Evolutionary conservation across 23 red algal species (phyloP), one percentile per base, ranked within the genome.

Genomic region (Gracilaria caudata): DNA sequence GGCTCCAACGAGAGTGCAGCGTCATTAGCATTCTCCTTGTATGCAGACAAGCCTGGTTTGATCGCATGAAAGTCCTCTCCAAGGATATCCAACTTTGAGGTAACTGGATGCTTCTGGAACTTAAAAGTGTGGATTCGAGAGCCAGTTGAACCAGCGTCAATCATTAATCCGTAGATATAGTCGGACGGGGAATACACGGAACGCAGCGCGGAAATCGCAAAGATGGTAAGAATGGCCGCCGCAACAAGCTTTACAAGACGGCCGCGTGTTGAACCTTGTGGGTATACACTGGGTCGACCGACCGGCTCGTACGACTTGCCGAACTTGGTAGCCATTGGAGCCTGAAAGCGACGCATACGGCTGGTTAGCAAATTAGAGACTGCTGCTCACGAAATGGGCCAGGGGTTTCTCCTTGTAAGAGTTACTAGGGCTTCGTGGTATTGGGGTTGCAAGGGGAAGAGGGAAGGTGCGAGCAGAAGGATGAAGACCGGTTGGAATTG

Each of bases 121-220:
- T 37, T 73, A 70, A 89, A 94, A 12, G 92, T 94, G 65, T 94
- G 92, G 32, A 94, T 82, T 64, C 92, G 92, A 61, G 73, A 82
- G 24, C 92, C 92, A 14, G 92, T 94, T 47, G 83, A 89, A 0
- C 92, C 92, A 51, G 92, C 92, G 41, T 94, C 92, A 68, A 94
- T 94, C 92, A 94, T 94, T 10, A 94, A 51, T 39, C 92, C 92
- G 49, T 94, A 89, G 38, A 92, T 68, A 28, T 66, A 51, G 29
- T 55, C 60, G 71, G 79, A 26, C 12, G 89, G 59, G 24, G 86
- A 3, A 39, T 59, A 51, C 49, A 89, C 49, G 21, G 73, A 65
- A 51, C 72, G 86, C 10, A 89, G 33, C 24, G 74, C 74, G 7
- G 58, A 79, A 14, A 89, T 12, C 30, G 74, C 28, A 24, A 78